Base-by-base conservation (phyloP, 2,329 filamentous ascomycete species). In the Hypomyces perniciosus region DNA sequence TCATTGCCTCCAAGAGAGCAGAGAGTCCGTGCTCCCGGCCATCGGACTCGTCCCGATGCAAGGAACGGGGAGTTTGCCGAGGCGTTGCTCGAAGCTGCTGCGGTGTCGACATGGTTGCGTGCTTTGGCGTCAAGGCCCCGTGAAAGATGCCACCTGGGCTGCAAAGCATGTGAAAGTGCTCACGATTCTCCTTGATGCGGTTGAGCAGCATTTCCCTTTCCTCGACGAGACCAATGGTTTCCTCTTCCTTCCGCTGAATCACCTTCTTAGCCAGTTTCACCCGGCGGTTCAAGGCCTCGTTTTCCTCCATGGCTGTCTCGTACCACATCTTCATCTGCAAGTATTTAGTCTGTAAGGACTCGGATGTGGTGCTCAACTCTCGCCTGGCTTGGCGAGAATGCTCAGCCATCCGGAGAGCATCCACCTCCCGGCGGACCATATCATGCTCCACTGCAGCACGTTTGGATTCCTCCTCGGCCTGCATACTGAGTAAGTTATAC, bases 361-460 rank as follows among this genome's bases (percentile, higher is more conserved):
- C 78, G 4, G 76, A 72, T 20, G 72, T 74, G 6, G 70, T 69
- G 57, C 71, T 76, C 51, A 79, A 69, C 53, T 83, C 78, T 26
- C 73, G 74, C 42, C 76, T 74, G 4, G 78, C 78, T 54, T 85
- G 82, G 46, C 79, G 80, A 46, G 82, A 80, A 63, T 86, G 80
- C 62, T 93, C 87, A 10, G 84, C 83, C 55, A 79, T 77, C 54
- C 90, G 86, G 29, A 96, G 73, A 9, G 91, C 88, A 55, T 96
- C 88, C 20, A 95, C 86, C 68, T 96, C 90, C 26, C 87, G 80
- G 55, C 89, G 82, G n/a, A 86, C 86, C 81, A 96, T 91, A 57
- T 93, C 88, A 61, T 95, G 87, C 68, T 96, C 92, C 5, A 96
- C 91, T 34, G 85, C 86, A 58, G 92, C 90, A 28, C 90, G 84